A percentile compares a stretch with the other conserved stretches of the same genome.
These are phyloP conservation scores for Irpex rosettiformis DNA, from an alignment of 1,284 basidiomycete species.

Conservation along the genomic window DNA sequence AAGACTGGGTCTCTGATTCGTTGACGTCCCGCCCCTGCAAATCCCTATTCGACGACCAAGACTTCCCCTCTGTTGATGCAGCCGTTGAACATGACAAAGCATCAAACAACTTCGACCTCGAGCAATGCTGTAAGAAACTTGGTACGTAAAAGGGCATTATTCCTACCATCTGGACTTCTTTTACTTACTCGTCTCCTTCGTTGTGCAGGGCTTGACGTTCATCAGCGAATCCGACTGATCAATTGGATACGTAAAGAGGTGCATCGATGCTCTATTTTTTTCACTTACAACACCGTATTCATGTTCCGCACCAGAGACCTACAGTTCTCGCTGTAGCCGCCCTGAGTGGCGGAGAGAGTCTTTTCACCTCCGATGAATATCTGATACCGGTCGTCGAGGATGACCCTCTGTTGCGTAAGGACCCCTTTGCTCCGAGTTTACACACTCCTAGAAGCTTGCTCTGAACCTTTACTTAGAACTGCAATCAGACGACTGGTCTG, in stretches of 20 bases:
- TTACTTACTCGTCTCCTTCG: slow-evolving; percentile 2
- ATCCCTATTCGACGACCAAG: slow-evolving; percentile 79
- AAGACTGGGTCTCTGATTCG: slow-evolving; percentile 79
- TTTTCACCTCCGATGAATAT: slow-evolving; percentile 74
- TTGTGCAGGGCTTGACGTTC: slow-evolving; percentile 51
- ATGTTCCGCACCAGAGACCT: slow-evolving; percentile 42
- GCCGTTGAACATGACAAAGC: slow-evolving; percentile 64
- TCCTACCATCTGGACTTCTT: not conserved
- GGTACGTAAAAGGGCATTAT: slow-evolving; percentile 36
- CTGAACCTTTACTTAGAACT: slow-evolving; percentile 39
- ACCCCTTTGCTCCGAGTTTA: slow-evolving; percentile 2
- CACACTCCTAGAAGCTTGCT: not conserved
- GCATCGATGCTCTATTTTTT: not conserved
- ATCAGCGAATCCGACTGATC: slow-evolving; percentile 76
- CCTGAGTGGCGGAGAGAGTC: slow-evolving; percentile 54
- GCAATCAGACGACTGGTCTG: slow-evolving; percentile 72
- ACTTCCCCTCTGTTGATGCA: slow-evolving; percentile 58
- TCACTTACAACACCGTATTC: not conserved
- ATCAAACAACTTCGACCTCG: slow-evolving; percentile 63
- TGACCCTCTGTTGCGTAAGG: slow-evolving; percentile 86
- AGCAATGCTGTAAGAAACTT: slow-evolving; percentile 43
- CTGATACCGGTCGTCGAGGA: slow-evolving; percentile 78
- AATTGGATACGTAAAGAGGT: slow-evolving; percentile 83
- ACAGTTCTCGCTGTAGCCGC: slow-evolving; percentile 39
- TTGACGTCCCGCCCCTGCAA: slow-evolving; percentile 50